Conservation (phyloP, 805 yeast genomes). For the Brettanomyces nanus region DNA sequence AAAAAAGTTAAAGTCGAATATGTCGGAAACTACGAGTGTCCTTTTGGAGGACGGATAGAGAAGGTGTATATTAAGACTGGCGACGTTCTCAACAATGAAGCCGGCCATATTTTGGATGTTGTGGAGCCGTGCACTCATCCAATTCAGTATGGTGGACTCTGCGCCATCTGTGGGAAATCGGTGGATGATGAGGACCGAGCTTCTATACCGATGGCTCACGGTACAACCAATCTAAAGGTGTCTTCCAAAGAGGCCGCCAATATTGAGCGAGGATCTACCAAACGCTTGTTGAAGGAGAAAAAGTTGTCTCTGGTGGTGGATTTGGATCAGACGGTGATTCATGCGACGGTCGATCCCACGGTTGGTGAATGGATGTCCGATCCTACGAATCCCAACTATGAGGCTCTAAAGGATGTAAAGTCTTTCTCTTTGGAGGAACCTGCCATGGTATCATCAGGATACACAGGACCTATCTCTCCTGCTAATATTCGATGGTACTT, state of each 20-base stretch:
- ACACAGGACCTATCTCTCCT: conserved; percentile 53
- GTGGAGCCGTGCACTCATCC: conserved; percentile 85
- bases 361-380: conserved; percentile 95
- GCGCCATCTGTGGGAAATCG: conserved; percentile 86
- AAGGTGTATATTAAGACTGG: conserved; percentile 44
- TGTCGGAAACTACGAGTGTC: conserved; percentile 74
- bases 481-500: conserved; percentile 75
- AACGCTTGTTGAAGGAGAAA: conserved; percentile 47
- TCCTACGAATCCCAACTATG: conserved; percentile 75
- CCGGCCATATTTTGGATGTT: conserved; percentile 42
- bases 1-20: conserved; percentile 48
- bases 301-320: conserved; percentile 90
- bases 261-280: conserved; percentile 62
- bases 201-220: conserved; percentile 84
- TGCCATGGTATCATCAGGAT: conserved; percentile 45
- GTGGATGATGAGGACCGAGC: conserved; percentile 70
- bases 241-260: conserved; percentile 80
- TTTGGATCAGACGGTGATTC: conserved; percentile 94
- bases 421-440: conserved; percentile 76
- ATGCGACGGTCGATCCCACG: conserved; percentile 96
- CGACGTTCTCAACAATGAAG: conserved; percentile 48
- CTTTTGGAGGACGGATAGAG: conserved; percentile 63
- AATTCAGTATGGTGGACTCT: conserved; percentile 89
- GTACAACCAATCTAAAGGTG: conserved; percentile 74
- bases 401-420: conserved; percentile 73